Evolutionary conservation across 2,329 filamentous ascomycete species (phyloP).

Genomic region (Aspergillus costaricaensis): DNA sequence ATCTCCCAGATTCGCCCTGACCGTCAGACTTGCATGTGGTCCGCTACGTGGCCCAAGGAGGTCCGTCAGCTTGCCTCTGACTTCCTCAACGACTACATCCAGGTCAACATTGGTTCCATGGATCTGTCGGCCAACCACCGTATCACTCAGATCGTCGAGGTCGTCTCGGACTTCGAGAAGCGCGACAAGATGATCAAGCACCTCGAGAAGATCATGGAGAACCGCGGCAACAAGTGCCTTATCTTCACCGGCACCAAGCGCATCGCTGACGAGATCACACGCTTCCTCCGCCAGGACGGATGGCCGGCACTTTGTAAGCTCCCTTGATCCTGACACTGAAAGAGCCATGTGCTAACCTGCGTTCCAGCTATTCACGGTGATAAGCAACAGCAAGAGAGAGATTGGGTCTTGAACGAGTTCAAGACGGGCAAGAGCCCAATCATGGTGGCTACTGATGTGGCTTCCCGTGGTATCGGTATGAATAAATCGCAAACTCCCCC

Average conservation of each 20-base stretch:
- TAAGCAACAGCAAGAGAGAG: constrained; percentile 99
- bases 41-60: constrained; percentile 98
- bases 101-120: constrained; percentile 97
- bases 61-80: constrained; percentile 88
- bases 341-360: constrained; percentile 39
- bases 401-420: constrained; percentile 99
- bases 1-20: constrained; percentile 96
- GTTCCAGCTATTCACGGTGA: constrained; percentile 88
- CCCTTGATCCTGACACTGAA: constrained; percentile 23
- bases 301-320: constrained; percentile 93
- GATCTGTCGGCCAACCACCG: constrained; percentile 96
- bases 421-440: constrained; percentile 99
- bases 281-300: constrained; percentile 94
- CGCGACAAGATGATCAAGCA: constrained; percentile 97
- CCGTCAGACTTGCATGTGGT: constrained; percentile 99
- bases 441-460: constrained; percentile 99
- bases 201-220: constrained; percentile 95
- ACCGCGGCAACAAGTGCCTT: constrained; percentile 90
- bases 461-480: constrained; percentile 99
- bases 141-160: constrained; percentile 96
- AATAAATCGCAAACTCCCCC: constrained; percentile 62
- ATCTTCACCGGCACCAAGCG: constrained; percentile 88
- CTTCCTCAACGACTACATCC: constrained; percentile 93
- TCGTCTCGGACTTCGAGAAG: constrained; percentile 95
- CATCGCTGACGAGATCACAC: constrained; percentile 95